Evolutionary conservation across 2,329 filamentous ascomycete genomes (phyloP), one percentile per base, ranked within the genome.

Genomic region (Ophiocordyceps australis): DNA sequence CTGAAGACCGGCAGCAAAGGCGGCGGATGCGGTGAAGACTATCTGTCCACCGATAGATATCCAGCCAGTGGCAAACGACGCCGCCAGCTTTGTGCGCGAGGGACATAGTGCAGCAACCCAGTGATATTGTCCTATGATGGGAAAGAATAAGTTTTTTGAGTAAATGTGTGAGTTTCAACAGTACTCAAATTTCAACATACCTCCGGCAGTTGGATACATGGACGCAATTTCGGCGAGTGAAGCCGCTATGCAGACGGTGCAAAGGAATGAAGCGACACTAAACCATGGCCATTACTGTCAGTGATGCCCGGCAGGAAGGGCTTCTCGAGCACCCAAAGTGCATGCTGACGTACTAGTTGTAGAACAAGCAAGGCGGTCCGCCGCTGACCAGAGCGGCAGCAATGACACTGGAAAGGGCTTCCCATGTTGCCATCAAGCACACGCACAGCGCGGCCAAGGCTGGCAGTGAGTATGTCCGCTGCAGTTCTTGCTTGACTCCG

Each of bases 341-440:
- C n/a, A 6, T 9, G 15, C 10, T 11, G 9, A 12, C 19, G 32
- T 43, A 53, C 51, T 52, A 47, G 29, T 56, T 56, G 31, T 53
- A 59, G 23, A 60, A 56, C 1, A 58, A 36, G 31, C 54, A 58
- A 2, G 54, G 54, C 1, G 57, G 52, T 17, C 58, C 57, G 0
- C 58, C 57, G 22, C 48, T 55, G 3, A 46, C 45, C 17, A 62
- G 33, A 2, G 56, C 57, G 4, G 46, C 45, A 3, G 53, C 48
- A 9, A 63, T 45, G 5, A 62, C 57, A 2, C 51, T 52, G 0
- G 53, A 52, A 4, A 61, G 37, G 1, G 58, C 57, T 28, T 63
- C 59, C 58, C 57, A 63, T 8, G 59, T 62, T 20, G 50, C 58
- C 57, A 62, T 62, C 23, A 63, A 40, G 23, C 55, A 59, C 7